phyloP scores from a whole-genome alignment of 257 asterid genomes.

The Linderniella brevidens region DNA sequence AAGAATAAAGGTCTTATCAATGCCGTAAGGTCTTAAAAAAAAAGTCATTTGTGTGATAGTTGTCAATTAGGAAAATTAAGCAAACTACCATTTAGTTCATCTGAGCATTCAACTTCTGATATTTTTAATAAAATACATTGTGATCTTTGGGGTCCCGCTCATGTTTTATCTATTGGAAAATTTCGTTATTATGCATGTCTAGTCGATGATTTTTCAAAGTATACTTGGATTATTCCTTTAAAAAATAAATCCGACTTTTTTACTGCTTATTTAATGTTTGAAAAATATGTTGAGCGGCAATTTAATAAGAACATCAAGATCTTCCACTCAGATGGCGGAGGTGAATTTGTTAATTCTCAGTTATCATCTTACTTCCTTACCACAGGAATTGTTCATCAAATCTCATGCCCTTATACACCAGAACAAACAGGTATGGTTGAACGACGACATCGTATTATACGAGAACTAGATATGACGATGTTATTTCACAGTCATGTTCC shows the following conservation, averaged over 20 bases:
- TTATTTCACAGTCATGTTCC: neutral
- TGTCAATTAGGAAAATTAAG: conserved; percentile 3
- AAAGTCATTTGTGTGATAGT: conserved; percentile 4
- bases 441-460: neutral
- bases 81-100: neutral
- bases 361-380: neutral
- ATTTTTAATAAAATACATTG: conserved; percentile 8
- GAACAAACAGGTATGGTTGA: conserved; percentile 8
- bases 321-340: conserved; percentile 7
- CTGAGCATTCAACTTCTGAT: neutral
- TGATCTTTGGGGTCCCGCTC: conserved; percentile 8
- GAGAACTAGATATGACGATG: conserved; percentile 10
- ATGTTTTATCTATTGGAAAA: conserved; percentile 3
- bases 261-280: conserved; percentile 2
- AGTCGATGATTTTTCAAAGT: conserved; percentile 8
- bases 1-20: conserved; percentile 9
- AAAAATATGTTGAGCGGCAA: conserved; percentile 3
- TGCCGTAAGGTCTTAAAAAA: conserved; percentile 1
- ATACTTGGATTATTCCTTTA: conserved; percentile 1
- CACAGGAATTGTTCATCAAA: conserved; percentile 3
- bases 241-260: conserved; percentile 6
- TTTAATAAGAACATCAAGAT: conserved; percentile 1
- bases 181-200: conserved; percentile 11
- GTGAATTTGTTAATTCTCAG: conserved; percentile 2
- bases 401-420: conserved; percentile 1